Evolutionary conservation across 1,139 yeast genomes (phyloP), one percentile per base, ranked within the genome.

Genomic region (Magnusiomyces ingens): DNA sequence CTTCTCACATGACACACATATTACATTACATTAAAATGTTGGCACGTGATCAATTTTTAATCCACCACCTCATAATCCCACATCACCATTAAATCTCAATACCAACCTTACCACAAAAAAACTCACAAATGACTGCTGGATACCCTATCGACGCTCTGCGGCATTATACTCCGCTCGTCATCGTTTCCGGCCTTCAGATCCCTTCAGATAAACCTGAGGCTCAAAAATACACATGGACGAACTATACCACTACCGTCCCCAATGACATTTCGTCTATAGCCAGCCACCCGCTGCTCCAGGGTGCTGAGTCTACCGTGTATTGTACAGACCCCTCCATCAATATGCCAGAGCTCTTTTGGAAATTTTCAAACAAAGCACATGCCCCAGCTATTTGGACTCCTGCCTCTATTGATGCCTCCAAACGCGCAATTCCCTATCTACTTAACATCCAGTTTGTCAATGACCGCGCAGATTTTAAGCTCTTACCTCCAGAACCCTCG

Each of bases 141-240:
- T 60, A 60, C 43, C 64, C 64, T 12, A 36, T 47, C 41, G 66
- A 61, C 43, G 56, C 57, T 37, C 53, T 64, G 49, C 57, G 54
- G 51, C 68, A 63, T 40, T 53, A 58, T 46, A 56, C 64, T 43
- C 70, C 69, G 3, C 59, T 64, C 38, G 55, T 66, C 26, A 55
- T 62, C 15, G 58, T 66, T 1, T 54, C 63, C 3, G 70, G 70
- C 3, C 57, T 66, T 17, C 62, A 59, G 3, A 41, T 50, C 19
- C 57, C 57, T 11, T 15, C 18, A 15, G 41, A 45, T 35, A 26
- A 35, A 5, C 41, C 26, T 5, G 18, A 18, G 18, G 40, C 40
- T 13, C 40, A 35, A 12, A 11, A 19, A 19, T 43, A 43, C 15
- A 35, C 18, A 18, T 45, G 48, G 48, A 22, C 40, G 12, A n/a